Base-by-base conservation (phyloP, 2,329 filamentous ascomycete species). In the Plenodomus lindquistii region DNA sequence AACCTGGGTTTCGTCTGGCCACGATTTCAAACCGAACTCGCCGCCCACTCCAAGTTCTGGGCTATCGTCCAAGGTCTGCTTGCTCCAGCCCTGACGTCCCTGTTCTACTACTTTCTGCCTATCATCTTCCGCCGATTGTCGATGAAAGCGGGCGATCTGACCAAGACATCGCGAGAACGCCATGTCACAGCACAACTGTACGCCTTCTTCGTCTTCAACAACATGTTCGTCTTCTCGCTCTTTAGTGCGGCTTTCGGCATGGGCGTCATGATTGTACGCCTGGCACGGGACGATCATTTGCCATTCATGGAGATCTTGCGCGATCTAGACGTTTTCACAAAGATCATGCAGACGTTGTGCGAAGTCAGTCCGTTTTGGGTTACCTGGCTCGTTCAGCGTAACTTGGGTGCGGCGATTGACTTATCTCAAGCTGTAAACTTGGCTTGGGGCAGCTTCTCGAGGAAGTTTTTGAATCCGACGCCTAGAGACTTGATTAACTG, bases 161-260 rank as follows among this genome's bases (percentile, higher is more conserved):
- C 91, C 40, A 99, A 97, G 75, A 96, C 90, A 0, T 89, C 90
- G 20, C 85, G 94, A 45, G 94, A 99, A 70, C 83, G 91, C 22
- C 93, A 97, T 71, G 94, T 99, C 43, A 81, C 94, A 50, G 86
- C 85, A 54, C 95, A 96, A 72, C 81, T 99, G 2, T 99, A 95
- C 74, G 83, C 89, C 16, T 99, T 99, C 77, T 99, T 99, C 73
- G 84, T 97, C 43, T 91, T 99, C 79, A 99, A 99, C 81, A 97
- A 97, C 67, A 74, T 99, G 46, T 78, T 99, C 58, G 86, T 97
- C 48, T 97, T 97, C 73, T 97, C 92, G 10, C 78, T 96, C 13
- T 97, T 97, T 72, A 90, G 89, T 37, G 85, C 89, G 1, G 75
- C 91, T 15, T 97, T 90, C 85, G 77, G 78, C 1, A 91, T 92